phyloP scores from a whole-genome alignment of 495 filamentous ascomycete genomes.

The Penicillium taxi region DNA sequence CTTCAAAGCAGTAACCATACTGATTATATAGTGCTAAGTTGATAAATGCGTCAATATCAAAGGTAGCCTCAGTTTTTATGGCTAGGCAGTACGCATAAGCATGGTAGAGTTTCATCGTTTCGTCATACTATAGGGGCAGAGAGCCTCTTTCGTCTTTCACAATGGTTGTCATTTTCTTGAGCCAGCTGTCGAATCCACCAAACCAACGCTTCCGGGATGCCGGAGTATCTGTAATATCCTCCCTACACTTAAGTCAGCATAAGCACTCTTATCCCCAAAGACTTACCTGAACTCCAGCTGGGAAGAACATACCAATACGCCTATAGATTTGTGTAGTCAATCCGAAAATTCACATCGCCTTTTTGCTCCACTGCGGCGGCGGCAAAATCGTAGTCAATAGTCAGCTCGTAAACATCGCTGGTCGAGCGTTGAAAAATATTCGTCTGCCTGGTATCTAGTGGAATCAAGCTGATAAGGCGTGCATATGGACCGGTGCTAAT shows the following conservation, averaged over 20 bases:
- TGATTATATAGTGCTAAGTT: not conserved
- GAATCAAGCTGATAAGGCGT: conserved; percentile 2
- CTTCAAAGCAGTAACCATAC: conserved; percentile 8
- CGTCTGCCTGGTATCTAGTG: not conserved
- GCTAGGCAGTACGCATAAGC: not conserved
- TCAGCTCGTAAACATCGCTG: not conserved
- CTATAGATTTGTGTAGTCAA: conserved; percentile 5
- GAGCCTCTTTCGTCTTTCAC: not conserved
- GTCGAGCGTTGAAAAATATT: not conserved
- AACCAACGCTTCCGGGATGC: conserved; percentile 6
- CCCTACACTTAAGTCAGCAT: not conserved
- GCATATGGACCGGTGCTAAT: conserved; percentile 4
- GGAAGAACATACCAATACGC: not conserved
- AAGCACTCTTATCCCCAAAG: not conserved
- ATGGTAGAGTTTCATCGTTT: conserved; percentile 3
- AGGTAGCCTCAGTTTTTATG: too few species aligned
- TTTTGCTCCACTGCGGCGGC: not conserved
- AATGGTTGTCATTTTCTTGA: conserved; percentile 4
- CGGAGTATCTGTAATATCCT: conserved; percentile 3
- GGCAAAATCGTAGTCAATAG: conserved; percentile 1
- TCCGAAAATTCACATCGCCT: conserved; percentile 1
- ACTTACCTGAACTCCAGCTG: too few species aligned
- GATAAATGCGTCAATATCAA: conserved; percentile 3
- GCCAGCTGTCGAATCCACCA: not conserved
- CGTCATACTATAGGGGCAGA: not conserved